Evolutionary conservation across 257 asterid genomes (phyloP).

Genomic region (Prunella vulgaris): DNA sequence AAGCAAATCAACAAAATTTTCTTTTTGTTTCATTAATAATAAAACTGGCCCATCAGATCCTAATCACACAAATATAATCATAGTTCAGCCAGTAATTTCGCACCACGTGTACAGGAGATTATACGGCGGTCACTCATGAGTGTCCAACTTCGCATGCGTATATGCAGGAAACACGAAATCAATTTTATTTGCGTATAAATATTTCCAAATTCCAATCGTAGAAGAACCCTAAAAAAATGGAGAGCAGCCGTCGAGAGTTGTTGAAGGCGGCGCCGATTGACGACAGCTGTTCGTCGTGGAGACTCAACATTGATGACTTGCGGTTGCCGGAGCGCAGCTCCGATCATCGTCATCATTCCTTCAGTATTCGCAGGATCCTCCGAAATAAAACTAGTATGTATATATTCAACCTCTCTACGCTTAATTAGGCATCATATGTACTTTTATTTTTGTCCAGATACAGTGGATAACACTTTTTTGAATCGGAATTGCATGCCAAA

Average conservation of each 20-base stretch:
- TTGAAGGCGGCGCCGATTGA: constrained; percentile 24
- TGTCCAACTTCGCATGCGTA: constrained; percentile 15
- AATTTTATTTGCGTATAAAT: not conserved
- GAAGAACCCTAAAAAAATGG: constrained; percentile 14
- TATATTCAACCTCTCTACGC: not conserved
- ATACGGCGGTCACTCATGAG: not conserved
- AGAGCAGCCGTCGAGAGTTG: constrained; percentile 29
- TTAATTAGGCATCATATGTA: not conserved
- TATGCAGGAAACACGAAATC: not conserved
- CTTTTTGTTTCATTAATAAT: too few relatives aligned
- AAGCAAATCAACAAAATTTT: too few relatives aligned
- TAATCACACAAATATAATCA: not conserved
- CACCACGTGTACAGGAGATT: constrained; percentile 2
- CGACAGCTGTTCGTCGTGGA: constrained; percentile 44
- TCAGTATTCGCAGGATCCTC: constrained; percentile 43
- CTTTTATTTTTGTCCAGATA: not conserved
- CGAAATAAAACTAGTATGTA: constrained; percentile 38
- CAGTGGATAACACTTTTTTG: not conserved
- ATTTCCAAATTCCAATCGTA: not conserved
- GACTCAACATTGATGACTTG: constrained; percentile 55
- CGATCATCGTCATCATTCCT: constrained; percentile 26
- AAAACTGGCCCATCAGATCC: not conserved
- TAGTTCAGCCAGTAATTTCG: not conserved
- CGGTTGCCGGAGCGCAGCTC: constrained; percentile 59
- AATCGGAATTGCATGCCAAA: constrained; percentile 7